Conservation (phyloP, 805 yeast genomes). For the Saccharomycodes ludwigii region DNA sequence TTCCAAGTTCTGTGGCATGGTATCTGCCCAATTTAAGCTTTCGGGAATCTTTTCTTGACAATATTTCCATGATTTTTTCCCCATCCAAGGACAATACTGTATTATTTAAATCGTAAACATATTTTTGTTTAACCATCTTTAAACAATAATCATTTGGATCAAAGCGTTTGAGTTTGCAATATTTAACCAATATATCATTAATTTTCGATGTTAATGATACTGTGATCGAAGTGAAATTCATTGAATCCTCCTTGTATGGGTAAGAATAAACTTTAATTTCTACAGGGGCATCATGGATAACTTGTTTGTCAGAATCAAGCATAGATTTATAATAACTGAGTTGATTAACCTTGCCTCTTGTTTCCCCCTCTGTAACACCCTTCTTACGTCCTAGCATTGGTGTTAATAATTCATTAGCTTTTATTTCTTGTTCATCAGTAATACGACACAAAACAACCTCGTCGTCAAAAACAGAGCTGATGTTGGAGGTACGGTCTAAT, state of each 20-base stretch:
- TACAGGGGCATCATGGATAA: slow-evolving; percentile 11
- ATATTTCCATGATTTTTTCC: slow-evolving; percentile 27
- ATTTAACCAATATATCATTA: slow-evolving; percentile 26
- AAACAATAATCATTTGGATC: slow-evolving; percentile 26
- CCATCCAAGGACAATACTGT: slow-evolving; percentile 31
- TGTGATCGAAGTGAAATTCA: slow-evolving; percentile 19
- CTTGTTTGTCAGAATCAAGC: slow-evolving; percentile 14
- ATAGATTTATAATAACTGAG: slow-evolving; percentile 27
- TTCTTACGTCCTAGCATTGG: slow-evolving; percentile 34
- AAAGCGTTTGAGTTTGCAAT: slow-evolving; percentile 23
- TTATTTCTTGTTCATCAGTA: slow-evolving; percentile 29
- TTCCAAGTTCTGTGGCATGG: slow-evolving; percentile 17
- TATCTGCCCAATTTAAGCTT: slow-evolving; percentile 14
- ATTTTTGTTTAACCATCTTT: slow-evolving; percentile 22
- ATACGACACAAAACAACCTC: slow-evolving; percentile 71
- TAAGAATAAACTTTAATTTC: slow-evolving; percentile 22
- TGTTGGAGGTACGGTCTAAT: slow-evolving; percentile 51
- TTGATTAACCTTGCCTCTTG: slow-evolving; percentile 16
- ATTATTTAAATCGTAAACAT: slow-evolving; percentile 25
- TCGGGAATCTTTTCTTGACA: slow-evolving; percentile 31
- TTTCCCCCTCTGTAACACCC: slow-evolving; percentile 1
- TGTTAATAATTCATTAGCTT: slow-evolving; percentile 36
- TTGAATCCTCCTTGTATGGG: slow-evolving; percentile 21
- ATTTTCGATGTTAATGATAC: slow-evolving; percentile 24
- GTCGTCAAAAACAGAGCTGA: slow-evolving; percentile 65